Conservation (phyloP, 139 green algal species). For the Auxenochlorella pyrenoidosa region DNA sequence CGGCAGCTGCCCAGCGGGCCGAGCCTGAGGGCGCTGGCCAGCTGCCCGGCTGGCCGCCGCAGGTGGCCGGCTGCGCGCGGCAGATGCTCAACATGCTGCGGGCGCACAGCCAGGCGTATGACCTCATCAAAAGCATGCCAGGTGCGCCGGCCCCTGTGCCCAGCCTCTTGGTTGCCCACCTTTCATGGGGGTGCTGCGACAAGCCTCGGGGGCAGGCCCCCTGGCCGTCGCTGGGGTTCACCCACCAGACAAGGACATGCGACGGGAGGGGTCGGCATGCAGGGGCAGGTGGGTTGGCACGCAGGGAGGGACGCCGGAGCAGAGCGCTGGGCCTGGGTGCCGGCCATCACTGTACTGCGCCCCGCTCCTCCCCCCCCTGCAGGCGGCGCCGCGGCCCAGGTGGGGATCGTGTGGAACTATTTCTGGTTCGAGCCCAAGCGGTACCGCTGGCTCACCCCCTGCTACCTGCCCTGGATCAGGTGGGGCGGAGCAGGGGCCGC, state of each 20-base stretch:
- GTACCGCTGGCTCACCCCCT: conserved; percentile 7
- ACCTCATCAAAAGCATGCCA: conserved; percentile 72
- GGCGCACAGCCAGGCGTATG: conserved; percentile 69
- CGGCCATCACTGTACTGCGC: too few relatives aligned
- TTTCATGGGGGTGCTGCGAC: background rate
- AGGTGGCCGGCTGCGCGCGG: conserved; percentile 35
- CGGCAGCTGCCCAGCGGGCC: too few relatives aligned
- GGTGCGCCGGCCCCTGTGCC: background rate
- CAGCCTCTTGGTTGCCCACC: too few relatives aligned
- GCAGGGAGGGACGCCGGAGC: too few relatives aligned
- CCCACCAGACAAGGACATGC: too few relatives aligned
- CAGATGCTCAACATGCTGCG: conserved; percentile 58
- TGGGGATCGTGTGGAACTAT: conserved; percentile 73
- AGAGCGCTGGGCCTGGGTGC: too few relatives aligned
- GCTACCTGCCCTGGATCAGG: conserved; percentile 41
- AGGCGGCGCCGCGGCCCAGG: conserved; percentile 43
- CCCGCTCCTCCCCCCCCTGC: background rate
- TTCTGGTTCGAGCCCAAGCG: conserved; percentile 61
- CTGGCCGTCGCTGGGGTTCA: too few relatives aligned
- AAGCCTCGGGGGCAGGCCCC: background rate
- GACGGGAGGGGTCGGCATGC: too few relatives aligned
- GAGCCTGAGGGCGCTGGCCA: too few relatives aligned
- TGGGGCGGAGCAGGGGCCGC: background rate
- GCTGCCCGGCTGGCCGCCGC: too few relatives aligned
- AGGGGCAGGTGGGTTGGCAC: too few relatives aligned